Percentiles rank a stretch among this genome's conserved stretches.
Conservation (phyloP, 2,329 filamentous ascomycete genomes). For the Cladophialophora carrionii region DNA sequence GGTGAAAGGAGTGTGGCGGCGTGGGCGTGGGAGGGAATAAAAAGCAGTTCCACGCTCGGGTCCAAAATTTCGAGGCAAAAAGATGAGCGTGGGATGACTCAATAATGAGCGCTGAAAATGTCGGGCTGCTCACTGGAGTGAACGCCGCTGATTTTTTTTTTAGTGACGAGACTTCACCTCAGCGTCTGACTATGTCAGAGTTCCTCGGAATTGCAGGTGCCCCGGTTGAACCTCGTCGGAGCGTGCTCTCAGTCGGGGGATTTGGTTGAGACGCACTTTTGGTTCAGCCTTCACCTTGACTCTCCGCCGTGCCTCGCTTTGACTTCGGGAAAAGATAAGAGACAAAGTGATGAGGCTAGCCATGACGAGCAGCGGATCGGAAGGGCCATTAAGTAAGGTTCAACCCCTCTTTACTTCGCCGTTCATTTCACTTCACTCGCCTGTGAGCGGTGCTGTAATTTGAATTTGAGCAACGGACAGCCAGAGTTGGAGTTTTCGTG, state of each 20-base stretch:
- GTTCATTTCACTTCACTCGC: not conserved
- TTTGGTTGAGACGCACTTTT: not conserved
- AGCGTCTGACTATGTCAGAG: not conserved
- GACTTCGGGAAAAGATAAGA: conserved; percentile 2
- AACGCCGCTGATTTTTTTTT: conserved; percentile 14
- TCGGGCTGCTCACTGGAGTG: conserved; percentile 8
- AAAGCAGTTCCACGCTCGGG: conserved; percentile 25
- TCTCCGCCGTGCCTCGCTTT: not conserved
- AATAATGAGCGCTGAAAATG: conserved; percentile 20
- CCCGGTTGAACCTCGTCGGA: not conserved
- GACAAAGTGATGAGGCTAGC: not conserved
- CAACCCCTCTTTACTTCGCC: conserved; percentile 6
- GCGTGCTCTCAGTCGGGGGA: not conserved
- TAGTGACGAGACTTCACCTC: not conserved
- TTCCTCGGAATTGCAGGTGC: not conserved
- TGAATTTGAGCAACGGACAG: conserved; percentile 5
- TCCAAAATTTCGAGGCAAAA: conserved; percentile 31
- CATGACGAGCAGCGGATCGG: conserved; percentile 30
- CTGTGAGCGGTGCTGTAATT: conserved; percentile 7
- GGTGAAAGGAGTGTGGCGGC: conserved; percentile 32
- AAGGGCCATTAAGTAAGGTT: conserved; percentile 28
- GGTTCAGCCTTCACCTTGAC: conserved; percentile 2
- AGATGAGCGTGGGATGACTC: conserved; percentile 30
- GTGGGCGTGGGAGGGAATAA: conserved; percentile 35
- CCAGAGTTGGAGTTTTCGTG: conserved; percentile 10